Evolutionary conservation across 495 filamentous ascomycete species (phyloP).

Genomic region (Penicillium paxilli): DNA sequence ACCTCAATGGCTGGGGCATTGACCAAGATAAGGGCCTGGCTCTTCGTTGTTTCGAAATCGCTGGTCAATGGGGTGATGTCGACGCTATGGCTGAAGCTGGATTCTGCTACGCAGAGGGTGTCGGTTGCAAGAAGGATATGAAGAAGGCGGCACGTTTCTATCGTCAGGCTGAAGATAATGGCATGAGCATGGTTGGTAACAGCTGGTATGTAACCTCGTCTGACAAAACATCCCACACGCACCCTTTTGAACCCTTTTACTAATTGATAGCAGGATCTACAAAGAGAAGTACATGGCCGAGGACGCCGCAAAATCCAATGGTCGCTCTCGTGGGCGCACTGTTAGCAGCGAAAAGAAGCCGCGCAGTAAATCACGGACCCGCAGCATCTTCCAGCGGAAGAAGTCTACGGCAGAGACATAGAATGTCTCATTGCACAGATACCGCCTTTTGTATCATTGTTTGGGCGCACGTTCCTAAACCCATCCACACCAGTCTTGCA

Average conservation of each 20-base stretch:
- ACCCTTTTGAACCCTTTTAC: background rate
- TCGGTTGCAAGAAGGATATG: constrained; percentile 91
- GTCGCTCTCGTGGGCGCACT: constrained; percentile 37
- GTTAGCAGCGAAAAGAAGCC: constrained; percentile 55
- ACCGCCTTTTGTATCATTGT: background rate
- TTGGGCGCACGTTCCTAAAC: background rate
- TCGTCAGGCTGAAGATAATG: constrained; percentile 84
- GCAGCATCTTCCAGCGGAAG: constrained; percentile 68
- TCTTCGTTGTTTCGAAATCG: constrained; percentile 92
- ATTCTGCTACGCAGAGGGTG: constrained; percentile 82
- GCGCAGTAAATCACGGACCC: constrained; percentile 63
- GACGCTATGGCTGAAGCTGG: constrained; percentile 88
- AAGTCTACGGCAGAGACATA: constrained; percentile 45
- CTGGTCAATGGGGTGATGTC: constrained; percentile 93
- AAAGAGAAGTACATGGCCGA: constrained; percentile 90
- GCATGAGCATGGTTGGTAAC: constrained; percentile 96
- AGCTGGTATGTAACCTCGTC: constrained; percentile 74
- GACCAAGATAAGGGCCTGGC: constrained; percentile 88
- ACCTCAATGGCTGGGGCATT: constrained; percentile 97
- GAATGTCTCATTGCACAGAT: constrained; percentile 6
- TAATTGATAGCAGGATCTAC: constrained; percentile 69
- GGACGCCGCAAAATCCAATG: constrained; percentile 49
- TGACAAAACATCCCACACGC: background rate
- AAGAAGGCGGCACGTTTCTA: constrained; percentile 94
- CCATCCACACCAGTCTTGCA: constrained; percentile 11